Evolutionary conservation across 768 basidiomycete genomes (phyloP), one percentile per base, ranked within the genome.

Genomic region (Trametes meyenii): DNA sequence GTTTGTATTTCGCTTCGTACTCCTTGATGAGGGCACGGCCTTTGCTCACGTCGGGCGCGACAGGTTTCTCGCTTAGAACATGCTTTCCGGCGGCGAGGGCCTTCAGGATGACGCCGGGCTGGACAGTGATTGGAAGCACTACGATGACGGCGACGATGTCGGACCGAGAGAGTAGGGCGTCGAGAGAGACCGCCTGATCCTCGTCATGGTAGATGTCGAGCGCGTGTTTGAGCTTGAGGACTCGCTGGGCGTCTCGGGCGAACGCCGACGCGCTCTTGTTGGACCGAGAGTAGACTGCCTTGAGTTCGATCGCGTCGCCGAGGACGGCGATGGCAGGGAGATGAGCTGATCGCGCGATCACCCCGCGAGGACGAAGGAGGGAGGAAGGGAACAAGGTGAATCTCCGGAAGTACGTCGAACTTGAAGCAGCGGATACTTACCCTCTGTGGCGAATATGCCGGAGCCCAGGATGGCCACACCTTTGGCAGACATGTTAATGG

Each of bases 51-150:
- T 89, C 87, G 43, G 86, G 79, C 3, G 86, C 91, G 14, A 94
- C 81, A 6, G 94, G 94, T 70, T 96, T 96, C 78, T 96, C 94
- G 72, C 88, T 89, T 61, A 95, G 71, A 50, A 96, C 92, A 70
- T 95, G 90, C 75, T 96, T 96, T 26, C 93, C 90, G 2, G 90
- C 89, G 0, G 77, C 82, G 39, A 89, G 76, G 0, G 84, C 82
- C 68, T 82, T 83, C 59, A 83, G 73, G 56, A 96, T 77, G 60
- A 94, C 76, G 17, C 75, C 73, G 2, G 93, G 91, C 72, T 94
- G 92, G 4, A 80, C 67, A 0, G 85, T 81, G 70, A 96, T 94
- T 0, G 93, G 93, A 12, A 96, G 78, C 5, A 83, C 86, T 53
- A 95, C 76, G 70, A 92, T 81, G 35, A 95, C 90, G 21, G 86